phyloP scores from a whole-genome alignment of 2,329 filamentous ascomycete genomes.

The Talaromyces sp. region DNA sequence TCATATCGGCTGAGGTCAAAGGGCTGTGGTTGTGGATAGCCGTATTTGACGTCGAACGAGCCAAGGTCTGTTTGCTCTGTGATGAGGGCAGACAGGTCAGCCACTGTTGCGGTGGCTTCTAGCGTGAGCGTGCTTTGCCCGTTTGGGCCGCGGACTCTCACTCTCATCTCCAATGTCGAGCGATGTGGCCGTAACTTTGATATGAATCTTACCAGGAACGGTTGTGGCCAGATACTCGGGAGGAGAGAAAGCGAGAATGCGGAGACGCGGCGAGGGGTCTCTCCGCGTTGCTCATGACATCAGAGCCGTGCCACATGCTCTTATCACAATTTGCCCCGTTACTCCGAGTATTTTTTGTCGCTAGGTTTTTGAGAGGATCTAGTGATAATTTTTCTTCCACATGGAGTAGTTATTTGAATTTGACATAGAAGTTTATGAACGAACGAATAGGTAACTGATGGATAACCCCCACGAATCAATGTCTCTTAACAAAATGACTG shows the following conservation, averaged over 20 bases:
- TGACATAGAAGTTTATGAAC: neutral
- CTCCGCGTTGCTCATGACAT: neutral
- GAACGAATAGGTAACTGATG: neutral
- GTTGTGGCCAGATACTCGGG: neutral
- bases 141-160: conserved; percentile 68
- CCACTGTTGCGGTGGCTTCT: conserved; percentile 54
- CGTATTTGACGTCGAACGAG: conserved; percentile 72
- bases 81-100: conserved; percentile 36
- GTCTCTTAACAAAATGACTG: neutral
- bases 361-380: too few relatives aligned
- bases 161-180: conserved; percentile 51
- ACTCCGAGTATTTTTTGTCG: neutral
- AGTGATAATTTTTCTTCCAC: neutral
- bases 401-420: neutral
- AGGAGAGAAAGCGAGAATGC: neutral
- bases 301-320: neutral
- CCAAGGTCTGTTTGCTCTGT: conserved; percentile 58
- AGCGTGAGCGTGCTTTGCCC: conserved; percentile 67
- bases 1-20: conserved; percentile 56
- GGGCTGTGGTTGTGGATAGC: conserved; percentile 66
- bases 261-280: neutral
- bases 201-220: neutral
- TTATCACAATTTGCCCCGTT: neutral
- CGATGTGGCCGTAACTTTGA: neutral
- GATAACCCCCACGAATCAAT: neutral